phyloP scores from a whole-genome alignment of 495 filamentous ascomycete species.

The Talaromyces stipitatus region DNA sequence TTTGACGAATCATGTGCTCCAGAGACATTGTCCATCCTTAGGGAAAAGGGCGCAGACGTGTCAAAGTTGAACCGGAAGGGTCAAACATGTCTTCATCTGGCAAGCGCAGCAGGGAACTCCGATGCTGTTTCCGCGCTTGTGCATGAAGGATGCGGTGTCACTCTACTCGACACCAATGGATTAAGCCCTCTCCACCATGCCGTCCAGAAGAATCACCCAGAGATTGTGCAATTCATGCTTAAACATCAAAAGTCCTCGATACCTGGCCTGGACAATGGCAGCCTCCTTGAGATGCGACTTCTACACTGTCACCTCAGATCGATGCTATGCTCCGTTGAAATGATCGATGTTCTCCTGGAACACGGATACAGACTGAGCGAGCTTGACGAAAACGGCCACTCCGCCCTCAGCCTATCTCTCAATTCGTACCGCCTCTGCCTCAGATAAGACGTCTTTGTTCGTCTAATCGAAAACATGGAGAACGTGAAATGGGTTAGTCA shows the following conservation, averaged over 20 bases:
- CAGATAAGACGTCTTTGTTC: neutral
- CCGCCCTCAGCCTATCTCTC: conserved; percentile 1
- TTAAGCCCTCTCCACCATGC: conserved; percentile 9
- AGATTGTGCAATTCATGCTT: neutral
- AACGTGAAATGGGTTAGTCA: neutral
- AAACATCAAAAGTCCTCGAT: neutral
- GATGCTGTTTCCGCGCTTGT: conserved; percentile 8
- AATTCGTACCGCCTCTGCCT: neutral
- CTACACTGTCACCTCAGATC: neutral
- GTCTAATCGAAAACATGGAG: neutral
- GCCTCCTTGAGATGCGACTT: no score
- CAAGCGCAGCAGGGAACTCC: conserved; percentile 6
- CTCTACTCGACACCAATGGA: conserved; percentile 3
- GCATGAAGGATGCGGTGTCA: conserved; percentile 3
- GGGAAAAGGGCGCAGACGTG: conserved; percentile 7
- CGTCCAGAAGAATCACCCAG: neutral
- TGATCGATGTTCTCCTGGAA: neutral
- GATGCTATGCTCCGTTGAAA: neutral
- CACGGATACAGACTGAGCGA: neutral
- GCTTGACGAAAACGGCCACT: conserved; percentile 2
- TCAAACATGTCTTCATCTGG: conserved; percentile 11
- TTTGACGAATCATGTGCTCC: conserved; percentile 7
- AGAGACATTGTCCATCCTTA: conserved; percentile 6
- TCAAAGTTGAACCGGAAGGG: conserved; percentile 1
- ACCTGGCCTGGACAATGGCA: neutral